Percentiles rank a stretch among this genome's conserved stretches.
phyloP scores from a whole-genome alignment of 2,329 filamentous ascomycete species.

The Apiospora arundinis region DNA sequence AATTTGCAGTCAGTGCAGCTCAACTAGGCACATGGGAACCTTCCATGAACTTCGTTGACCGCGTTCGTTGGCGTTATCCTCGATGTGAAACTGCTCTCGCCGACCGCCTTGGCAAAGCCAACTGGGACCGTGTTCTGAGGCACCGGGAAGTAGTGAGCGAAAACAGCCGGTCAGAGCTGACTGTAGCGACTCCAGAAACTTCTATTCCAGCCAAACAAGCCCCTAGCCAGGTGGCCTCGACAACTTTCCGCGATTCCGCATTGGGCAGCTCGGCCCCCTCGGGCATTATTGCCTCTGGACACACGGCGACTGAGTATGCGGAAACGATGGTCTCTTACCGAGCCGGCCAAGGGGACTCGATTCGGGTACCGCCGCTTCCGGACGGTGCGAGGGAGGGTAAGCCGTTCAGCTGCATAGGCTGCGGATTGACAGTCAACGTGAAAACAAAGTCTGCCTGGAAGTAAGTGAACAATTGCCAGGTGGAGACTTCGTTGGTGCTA shows the following conservation, averaged over 20 bases:
- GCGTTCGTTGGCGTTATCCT: constrained; percentile 24
- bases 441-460: constrained; percentile 26
- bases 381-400: constrained; percentile 22
- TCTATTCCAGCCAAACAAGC: neutral
- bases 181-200: neutral
- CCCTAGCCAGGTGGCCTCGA: constrained; percentile 14
- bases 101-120: constrained; percentile 20
- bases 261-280: constrained; percentile 23
- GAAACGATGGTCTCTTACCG: constrained; percentile 27
- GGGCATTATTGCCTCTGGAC: neutral
- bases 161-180: neutral
- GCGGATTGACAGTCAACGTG: constrained; percentile 21
- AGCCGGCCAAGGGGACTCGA: constrained; percentile 23
- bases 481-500: neutral
- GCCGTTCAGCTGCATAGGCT: constrained; percentile 24
- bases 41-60: constrained; percentile 23
- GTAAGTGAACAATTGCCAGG: neutral
- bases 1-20: constrained; percentile 22
- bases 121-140: constrained; percentile 19
- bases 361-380: constrained; percentile 26
- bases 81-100: constrained; percentile 14
- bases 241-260: constrained; percentile 21
- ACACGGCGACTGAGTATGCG: constrained; percentile 16
- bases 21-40: constrained; percentile 22
- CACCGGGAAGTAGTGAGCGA: neutral